Percentiles rank a stretch among this genome's conserved stretches.
phyloP scores from a whole-genome alignment of 2,329 filamentous ascomycete genomes.

The Trichoderma oligosporum region DNA sequence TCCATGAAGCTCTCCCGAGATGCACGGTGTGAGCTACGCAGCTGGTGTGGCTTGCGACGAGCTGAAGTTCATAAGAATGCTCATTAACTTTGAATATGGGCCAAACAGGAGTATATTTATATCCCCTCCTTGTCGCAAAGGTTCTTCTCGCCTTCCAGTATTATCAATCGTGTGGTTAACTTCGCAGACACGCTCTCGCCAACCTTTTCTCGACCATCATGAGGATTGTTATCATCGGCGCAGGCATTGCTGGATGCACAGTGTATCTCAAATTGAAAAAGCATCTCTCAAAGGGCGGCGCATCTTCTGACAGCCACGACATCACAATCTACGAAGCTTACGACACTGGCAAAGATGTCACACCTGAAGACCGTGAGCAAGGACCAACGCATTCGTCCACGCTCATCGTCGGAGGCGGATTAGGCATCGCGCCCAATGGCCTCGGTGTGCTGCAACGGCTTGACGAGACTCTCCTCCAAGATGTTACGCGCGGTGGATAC shows the following conservation, averaged over 20 bases:
- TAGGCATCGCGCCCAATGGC: conserved; percentile 27
- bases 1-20: conserved; percentile 6
- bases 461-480: conserved; percentile 24
- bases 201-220: conserved; percentile 18
- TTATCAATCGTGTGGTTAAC: background rate
- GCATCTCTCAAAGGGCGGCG: conserved; percentile 19
- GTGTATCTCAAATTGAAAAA: conserved; percentile 27
- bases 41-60: background rate
- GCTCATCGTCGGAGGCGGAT: conserved; percentile 26
- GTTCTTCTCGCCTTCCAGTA: background rate
- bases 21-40: background rate
- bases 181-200: background rate
- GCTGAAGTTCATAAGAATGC: background rate
- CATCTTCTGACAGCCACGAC: conserved; percentile 11
- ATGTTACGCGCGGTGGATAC: conserved; percentile 26
- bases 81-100: background rate
- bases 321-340: conserved; percentile 29
- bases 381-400: conserved; percentile 26
- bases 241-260: conserved; percentile 27
- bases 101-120: background rate
- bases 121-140: background rate
- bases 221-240: conserved; percentile 28
- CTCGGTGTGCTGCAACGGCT: conserved; percentile 27
- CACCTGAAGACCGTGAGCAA: conserved; percentile 20
- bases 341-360: conserved; percentile 22